A percentile compares a stretch with the other conserved stretches of the same genome.
phyloP scores from a whole-genome alignment of 2,329 filamentous ascomycete species.

The Penicillium polonicum region DNA sequence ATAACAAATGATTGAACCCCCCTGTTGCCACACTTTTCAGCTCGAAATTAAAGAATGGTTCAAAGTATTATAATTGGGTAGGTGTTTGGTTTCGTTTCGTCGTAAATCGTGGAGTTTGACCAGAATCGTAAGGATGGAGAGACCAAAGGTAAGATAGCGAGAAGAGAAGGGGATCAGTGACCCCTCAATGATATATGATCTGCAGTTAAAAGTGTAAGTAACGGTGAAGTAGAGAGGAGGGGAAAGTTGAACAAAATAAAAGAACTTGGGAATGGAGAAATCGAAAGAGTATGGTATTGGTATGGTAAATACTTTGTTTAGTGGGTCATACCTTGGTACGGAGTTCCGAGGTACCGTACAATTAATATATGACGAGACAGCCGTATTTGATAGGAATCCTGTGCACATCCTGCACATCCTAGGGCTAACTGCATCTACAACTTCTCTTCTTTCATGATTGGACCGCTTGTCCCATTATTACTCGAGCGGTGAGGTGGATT shows the following conservation, averaged over 20 bases:
- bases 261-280: constrained; percentile 16
- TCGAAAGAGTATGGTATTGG: constrained; percentile 10
- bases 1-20: background rate
- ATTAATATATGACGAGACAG: too few relatives aligned
- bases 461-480: background rate
- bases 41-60: background rate
- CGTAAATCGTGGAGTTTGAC: constrained; percentile 13
- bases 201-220: constrained; percentile 9
- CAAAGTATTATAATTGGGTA: background rate
- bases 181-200: constrained; percentile 1
- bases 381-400: background rate
- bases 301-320: constrained; percentile 10
- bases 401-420: background rate
- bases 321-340: background rate
- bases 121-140: constrained; percentile 1
- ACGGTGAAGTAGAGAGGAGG: constrained; percentile 16
- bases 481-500: background rate
- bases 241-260: constrained; percentile 9
- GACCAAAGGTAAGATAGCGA: background rate
- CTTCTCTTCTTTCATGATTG: background rate
- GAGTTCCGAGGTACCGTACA: too few relatives aligned
- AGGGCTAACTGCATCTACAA: background rate
- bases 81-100: constrained; percentile 14
- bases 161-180: constrained; percentile 1
- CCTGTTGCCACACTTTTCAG: background rate